A percentile compares a stretch with the other conserved stretches of the same genome.
phyloP scores from a whole-genome alignment of 495 filamentous ascomycete species.

The Annulohypoxylon stygium region DNA sequence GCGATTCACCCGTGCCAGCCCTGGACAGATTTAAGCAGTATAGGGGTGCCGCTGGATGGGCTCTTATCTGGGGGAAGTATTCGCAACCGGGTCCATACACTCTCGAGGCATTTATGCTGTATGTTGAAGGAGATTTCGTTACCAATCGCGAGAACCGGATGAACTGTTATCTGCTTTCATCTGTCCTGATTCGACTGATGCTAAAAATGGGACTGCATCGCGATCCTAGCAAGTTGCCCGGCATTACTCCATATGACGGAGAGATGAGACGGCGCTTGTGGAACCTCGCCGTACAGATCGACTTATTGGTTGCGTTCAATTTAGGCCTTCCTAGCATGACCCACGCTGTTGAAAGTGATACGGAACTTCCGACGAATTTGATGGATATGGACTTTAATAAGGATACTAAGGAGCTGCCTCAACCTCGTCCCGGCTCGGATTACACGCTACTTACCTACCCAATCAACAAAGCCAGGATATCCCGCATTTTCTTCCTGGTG shows the following conservation, averaged over 20 bases:
- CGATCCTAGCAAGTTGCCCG: conserved; percentile 61
- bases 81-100: conserved; percentile 59
- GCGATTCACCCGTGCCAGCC: conserved; percentile 47
- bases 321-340: conserved; percentile 67
- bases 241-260: conserved; percentile 66
- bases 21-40: conserved; percentile 56
- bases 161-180: conserved; percentile 63
- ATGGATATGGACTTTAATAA: conserved; percentile 65
- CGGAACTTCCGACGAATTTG: conserved; percentile 60
- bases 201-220: conserved; percentile 70
- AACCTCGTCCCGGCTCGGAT: conserved; percentile 58
- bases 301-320: conserved; percentile 65
- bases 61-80: conserved; percentile 61
- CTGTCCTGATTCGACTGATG: conserved; percentile 63
- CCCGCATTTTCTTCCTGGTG: conserved; percentile 55
- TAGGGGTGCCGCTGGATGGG: conserved; percentile 55
- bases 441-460: conserved; percentile 64
- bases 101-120: conserved; percentile 64
- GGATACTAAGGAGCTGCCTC: conserved; percentile 58
- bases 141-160: conserved; percentile 58
- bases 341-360: conserved; percentile 63
- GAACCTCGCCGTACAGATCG: conserved; percentile 64
- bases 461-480: conserved; percentile 60
- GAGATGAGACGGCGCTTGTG: conserved; percentile 70
- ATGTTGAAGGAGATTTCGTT: conserved; percentile 61